Evolutionary conservation across 208 protist species (phyloP), one percentile per base, ranked within the genome.

Genomic region (Leishmania gerbilli): DNA sequence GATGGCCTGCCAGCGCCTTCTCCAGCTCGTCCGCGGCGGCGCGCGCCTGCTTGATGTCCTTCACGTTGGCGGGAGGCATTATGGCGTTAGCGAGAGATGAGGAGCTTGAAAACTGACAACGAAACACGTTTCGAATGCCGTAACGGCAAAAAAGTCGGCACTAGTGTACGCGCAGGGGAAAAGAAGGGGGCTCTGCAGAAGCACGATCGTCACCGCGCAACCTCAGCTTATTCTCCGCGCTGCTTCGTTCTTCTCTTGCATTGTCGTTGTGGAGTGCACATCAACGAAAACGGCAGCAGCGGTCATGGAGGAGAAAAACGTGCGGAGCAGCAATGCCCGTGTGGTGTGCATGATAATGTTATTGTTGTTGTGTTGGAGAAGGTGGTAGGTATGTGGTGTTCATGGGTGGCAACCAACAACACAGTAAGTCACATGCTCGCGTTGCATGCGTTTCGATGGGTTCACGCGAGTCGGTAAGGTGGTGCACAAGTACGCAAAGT

Each of bases 1-100:
- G 84, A 51, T 84, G 84, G 21, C 65, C 64, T 40, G 81, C 64
- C 74, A 88, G 72, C 9, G 27, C 49, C 74, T 60, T 51, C 64
- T 88, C 71, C 64, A 88, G 56, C 64, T 62, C 79, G 27, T 82
- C 81, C 1, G 55, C 76, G 37, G 69, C 31, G 0, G 77, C 71
- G 37, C 78, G 83, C 2, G 64, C 79, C 49, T 77, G 53, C 62
- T 68, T 86, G 17, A 86, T 53, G 24, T 86, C 74, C 3, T 17
- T 21, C 1, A 24, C n/a, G 3, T 53, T 42, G 21, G 78, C 51
- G 3, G 82, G 58, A 11, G 82, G 82, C 82, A 85, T 80, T 45
- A 55, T 58, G 64, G 45, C 42, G 4, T 15, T 31, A 47, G 68
- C 2, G n/a, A 24, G 21, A 13, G 3, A 4, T 31, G 7, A 47